phyloP scores from a whole-genome alignment of 257 asterid species.

The Solanum paucissectum region DNA sequence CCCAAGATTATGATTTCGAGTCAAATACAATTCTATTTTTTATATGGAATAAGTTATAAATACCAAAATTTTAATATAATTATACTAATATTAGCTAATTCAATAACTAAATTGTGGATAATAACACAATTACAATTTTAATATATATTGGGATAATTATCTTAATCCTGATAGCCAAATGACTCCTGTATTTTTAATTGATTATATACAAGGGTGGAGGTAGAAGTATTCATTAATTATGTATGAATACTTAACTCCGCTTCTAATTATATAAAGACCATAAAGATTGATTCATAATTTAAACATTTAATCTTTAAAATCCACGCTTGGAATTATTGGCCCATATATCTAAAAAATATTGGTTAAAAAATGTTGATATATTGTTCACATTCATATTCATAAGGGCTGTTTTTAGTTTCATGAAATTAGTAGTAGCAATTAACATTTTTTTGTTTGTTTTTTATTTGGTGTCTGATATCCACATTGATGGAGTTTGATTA shows the following conservation, averaged over 20 bases:
- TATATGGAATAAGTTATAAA: background rate
- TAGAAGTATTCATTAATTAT: background rate
- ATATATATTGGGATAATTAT: background rate
- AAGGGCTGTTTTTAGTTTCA: background rate
- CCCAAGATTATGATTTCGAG: background rate
- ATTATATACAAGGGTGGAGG: background rate
- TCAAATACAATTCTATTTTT: background rate
- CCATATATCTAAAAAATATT: background rate
- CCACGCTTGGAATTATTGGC: background rate
- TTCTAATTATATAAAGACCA: background rate
- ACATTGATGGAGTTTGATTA: no score
- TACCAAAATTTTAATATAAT: background rate
- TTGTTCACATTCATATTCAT: background rate
- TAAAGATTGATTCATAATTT: background rate
- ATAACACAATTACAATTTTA: background rate
- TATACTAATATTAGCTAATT: background rate
- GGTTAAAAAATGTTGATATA: background rate
- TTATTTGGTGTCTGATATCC: fast-evolving
- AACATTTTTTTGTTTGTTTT: no score
- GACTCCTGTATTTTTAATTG: background rate
- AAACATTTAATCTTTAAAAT: background rate
- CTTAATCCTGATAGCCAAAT: background rate
- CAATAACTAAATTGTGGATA: background rate
- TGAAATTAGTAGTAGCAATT: background rate
- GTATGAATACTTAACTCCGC: background rate